These are phyloP conservation scores for Hirschioporus abietinus DNA, from an alignment of 768 basidiomycete species.

Conservation along the genomic window DNA sequence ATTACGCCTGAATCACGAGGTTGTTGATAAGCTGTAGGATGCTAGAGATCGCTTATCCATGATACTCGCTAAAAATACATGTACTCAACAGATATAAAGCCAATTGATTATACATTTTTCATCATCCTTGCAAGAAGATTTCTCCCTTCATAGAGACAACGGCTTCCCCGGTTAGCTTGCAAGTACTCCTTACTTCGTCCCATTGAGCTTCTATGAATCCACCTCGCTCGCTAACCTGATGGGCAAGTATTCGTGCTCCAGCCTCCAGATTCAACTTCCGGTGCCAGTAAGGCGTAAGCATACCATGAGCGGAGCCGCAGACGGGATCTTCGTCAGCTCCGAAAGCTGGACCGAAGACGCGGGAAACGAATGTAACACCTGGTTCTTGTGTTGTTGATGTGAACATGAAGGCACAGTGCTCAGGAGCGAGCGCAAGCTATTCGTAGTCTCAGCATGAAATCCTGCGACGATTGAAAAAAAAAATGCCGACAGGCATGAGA, in stretches of 20 bases:
- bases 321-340: slow-evolving; percentile 27
- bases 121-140: neutral
- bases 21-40: neutral
- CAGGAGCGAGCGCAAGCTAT: slow-evolving; percentile 7
- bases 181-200: neutral
- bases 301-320: slow-evolving; percentile 24
- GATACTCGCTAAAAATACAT: neutral
- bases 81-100: neutral
- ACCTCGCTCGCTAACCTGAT: slow-evolving; percentile 3
- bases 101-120: neutral
- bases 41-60: neutral
- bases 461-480: neutral
- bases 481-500: slow-evolving; percentile 7
- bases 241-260: neutral
- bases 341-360: slow-evolving; percentile 22
- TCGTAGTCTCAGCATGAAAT: neutral
- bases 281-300: slow-evolving; percentile 27
- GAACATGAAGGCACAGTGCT: slow-evolving; percentile 13
- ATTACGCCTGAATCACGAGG: neutral
- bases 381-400: slow-evolving; percentile 14
- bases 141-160: neutral
- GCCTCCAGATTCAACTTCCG: neutral
- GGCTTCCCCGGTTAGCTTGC: slow-evolving; percentile 1
- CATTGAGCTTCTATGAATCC: neutral
- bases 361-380: slow-evolving; percentile 20